Base-by-base conservation (phyloP, 768 basidiomycete genomes). In the Boletus rubescentipes region DNA sequence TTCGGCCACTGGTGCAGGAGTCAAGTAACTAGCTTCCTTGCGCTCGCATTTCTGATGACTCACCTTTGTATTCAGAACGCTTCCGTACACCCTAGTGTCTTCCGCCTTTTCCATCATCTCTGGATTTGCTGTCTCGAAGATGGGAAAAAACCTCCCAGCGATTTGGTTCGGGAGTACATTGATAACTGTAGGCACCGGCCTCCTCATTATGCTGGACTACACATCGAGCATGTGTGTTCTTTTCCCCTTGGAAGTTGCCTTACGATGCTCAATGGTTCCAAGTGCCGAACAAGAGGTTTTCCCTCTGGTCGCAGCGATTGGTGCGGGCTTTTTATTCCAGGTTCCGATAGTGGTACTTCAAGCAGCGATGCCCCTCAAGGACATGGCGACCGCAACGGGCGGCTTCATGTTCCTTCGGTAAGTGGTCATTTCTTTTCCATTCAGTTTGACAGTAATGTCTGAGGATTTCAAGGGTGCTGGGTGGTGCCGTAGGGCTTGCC, bases 381-480 rank as follows among this genome's bases (percentile, higher is more conserved):
- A 92, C 58, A 91, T 93, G 89, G 89, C 91, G 1, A 89, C 90
- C 78, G 88, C 4, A 65, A 89, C 54, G 83, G 84, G 84, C 1
- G 82, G 87, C 0, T 87, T 86, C 59, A 79, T 80, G 21, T 85
- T 93, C 64, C 75, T 92, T 57, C 78, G 87, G 82, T 83, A 64
- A 34, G 45, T 15, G 12, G 30, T 3, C 2, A 5, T 18, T 16
- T 2, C 8, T 39, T 9, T 15, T 31, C 30, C 8, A 16, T 34
- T 46, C 42, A 14, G 49, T 14, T 45, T 37, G 57, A 32, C 30
- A 8, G 8, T 15, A 18, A 26, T 23, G 39, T 7, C 9, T 5
- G 18, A n/a, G 1, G 57, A 47, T 29, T 46, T 54, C 31, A 43
- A 86, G 87, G 53, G 81, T 80, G 10, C 65, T 91, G 23, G 89